Conservation (phyloP, 495 filamentous ascomycete species). For the Emericellopsis terricola region DNA sequence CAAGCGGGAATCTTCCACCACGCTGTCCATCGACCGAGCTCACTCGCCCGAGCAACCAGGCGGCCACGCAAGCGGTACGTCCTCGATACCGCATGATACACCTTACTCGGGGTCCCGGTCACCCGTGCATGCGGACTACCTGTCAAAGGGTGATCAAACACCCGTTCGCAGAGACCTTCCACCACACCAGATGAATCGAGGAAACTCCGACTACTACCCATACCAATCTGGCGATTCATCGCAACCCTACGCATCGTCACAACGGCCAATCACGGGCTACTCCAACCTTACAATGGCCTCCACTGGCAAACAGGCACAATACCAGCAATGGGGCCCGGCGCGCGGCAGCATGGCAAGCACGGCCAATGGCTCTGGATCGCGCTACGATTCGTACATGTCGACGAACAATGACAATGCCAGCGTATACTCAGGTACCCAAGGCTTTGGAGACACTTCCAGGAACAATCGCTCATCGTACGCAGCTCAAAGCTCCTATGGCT, state of each 20-base stretch:
- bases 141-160: constrained; percentile 51
- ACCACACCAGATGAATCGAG: constrained; percentile 67
- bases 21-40: constrained; percentile 45
- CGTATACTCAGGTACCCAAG: constrained; percentile 50
- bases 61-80: constrained; percentile 69
- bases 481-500: constrained; percentile 29
- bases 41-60: constrained; percentile 30
- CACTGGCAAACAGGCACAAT: constrained; percentile 49
- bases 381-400: constrained; percentile 46
- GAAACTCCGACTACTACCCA: constrained; percentile 69
- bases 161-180: constrained; percentile 44
- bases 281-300: constrained; percentile 46
- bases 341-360: constrained; percentile 35
- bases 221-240: constrained; percentile 58
- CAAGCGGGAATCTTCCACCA: constrained; percentile 59
- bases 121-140: constrained; percentile 59
- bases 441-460: constrained; percentile 51
- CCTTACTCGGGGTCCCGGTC: constrained; percentile 45
- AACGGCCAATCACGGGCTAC: constrained; percentile 39
- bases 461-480: constrained; percentile 46
- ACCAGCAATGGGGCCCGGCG: constrained; percentile 47
- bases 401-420: constrained; percentile 26
- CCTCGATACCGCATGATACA: constrained; percentile 76
- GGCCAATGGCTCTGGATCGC: constrained; percentile 27
- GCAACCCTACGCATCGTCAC: constrained; percentile 38